Evolutionary conservation across 1,139 yeast species (phyloP).

Genomic region (Saccharomyces hybrid): DNA sequence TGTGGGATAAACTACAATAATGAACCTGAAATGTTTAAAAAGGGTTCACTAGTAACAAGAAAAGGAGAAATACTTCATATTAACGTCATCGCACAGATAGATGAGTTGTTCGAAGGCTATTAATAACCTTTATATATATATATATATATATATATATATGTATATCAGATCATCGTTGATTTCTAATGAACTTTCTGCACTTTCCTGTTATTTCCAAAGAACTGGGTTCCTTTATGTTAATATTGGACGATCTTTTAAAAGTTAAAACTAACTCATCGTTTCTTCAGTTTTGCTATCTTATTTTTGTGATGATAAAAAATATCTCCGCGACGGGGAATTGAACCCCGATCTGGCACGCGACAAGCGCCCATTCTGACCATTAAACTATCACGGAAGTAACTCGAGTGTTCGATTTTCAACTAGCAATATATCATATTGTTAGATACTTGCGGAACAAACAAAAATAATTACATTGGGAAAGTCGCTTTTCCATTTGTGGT

Average conservation of each 20-base stretch:
- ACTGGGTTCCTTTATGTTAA: neutral
- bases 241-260: too few species aligned
- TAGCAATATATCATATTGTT: too few species aligned
- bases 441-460: too few species aligned
- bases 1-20: slow-evolving; percentile 85
- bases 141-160: neutral
- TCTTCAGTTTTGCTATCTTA: too few species aligned
- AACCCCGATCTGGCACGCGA: slow-evolving; percentile 36
- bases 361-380: slow-evolving; percentile 35
- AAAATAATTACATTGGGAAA: too few species aligned
- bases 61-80: slow-evolving; percentile 39
- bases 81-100: slow-evolving; percentile 34
- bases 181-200: neutral
- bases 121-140: slow-evolving; percentile 2
- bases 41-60: slow-evolving; percentile 70
- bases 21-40: slow-evolving; percentile 79
- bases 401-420: too few species aligned
- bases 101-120: slow-evolving; percentile 30
- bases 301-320: slow-evolving; percentile 7
- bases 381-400: slow-evolving; percentile 30
- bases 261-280: neutral
- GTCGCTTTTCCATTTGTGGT: too few species aligned
- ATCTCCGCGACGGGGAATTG: slow-evolving; percentile 36
- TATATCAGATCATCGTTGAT: neutral
- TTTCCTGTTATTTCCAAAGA: neutral